These are phyloP conservation scores for Pisolithus microcarpus DNA, from an alignment of 768 basidiomycete species.

Conservation along the genomic window DNA sequence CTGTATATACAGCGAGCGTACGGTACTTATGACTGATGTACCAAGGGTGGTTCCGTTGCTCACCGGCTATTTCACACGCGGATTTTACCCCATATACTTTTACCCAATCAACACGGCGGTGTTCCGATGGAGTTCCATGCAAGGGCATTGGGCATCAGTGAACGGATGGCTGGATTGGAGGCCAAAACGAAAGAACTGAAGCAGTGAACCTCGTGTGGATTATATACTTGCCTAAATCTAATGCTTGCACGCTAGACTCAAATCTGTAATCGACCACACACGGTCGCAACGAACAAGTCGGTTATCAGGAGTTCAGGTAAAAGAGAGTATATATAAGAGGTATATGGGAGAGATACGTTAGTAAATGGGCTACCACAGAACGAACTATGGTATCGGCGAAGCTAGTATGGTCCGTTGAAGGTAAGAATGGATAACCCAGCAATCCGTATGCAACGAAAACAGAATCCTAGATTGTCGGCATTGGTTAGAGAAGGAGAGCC, in stretches of 20 bases:
- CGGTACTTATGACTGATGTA: not conserved
- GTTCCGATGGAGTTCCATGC: conserved; percentile 26
- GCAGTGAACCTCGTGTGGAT: not conserved
- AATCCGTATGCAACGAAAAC: conserved; percentile 4
- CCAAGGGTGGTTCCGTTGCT: conserved; percentile 27
- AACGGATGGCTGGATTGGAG: conserved; percentile 26
- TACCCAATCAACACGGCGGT: conserved; percentile 20
- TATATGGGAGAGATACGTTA: not conserved
- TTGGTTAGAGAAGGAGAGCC: conserved; percentile 10
- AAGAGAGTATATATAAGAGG: not conserved
- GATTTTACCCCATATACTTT: conserved; percentile 26
- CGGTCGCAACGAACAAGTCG: too few species aligned
- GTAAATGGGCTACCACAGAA: not conserved
- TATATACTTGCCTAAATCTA: not conserved
- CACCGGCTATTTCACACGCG: conserved; percentile 31
- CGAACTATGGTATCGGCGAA: not conserved
- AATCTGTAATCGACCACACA: not conserved
- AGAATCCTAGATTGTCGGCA: not conserved
- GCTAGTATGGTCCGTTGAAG: not conserved
- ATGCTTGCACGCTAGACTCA: not conserved
- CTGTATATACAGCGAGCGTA: conserved; percentile 15
- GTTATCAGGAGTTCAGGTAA: too few species aligned
- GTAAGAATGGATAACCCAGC: not conserved
- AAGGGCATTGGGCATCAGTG: conserved; percentile 19
- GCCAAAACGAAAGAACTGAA: conserved; percentile 4